Percentiles rank a stretch among this genome's conserved stretches.
Evolutionary conservation across 352 stramenopile species (phyloP).

Genomic region (Phytophthora crassamura): DNA sequence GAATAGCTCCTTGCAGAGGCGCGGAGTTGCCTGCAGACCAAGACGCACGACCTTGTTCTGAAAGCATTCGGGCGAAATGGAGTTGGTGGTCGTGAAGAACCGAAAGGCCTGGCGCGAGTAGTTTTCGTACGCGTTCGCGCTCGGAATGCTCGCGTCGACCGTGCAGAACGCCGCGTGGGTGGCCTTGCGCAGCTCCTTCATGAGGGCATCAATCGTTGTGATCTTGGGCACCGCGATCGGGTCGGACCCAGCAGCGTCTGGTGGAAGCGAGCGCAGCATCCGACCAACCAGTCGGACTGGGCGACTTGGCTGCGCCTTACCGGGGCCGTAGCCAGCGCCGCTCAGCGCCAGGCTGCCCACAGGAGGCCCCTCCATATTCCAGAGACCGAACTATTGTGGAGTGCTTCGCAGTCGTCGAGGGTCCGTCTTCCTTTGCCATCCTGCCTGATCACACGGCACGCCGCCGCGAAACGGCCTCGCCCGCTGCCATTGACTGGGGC

Average conservation of each 20-base stretch:
- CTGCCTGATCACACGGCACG: conserved; percentile 8
- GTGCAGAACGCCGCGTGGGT: conserved; percentile 60
- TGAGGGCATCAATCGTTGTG: conserved; percentile 50
- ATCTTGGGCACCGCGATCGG: conserved; percentile 24
- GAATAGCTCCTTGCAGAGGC: conserved; percentile 67
- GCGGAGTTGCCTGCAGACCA: conserved; percentile 49
- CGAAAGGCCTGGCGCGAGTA: conserved; percentile 72
- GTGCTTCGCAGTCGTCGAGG: conserved; percentile 19
- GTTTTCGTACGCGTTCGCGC: conserved; percentile 59
- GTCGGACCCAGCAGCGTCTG: conserved; percentile 11
- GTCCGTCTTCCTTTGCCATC: conserved; percentile 1
- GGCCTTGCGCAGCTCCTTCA: conserved; percentile 57
- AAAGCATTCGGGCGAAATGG: conserved; percentile 73
- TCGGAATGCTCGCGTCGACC: conserved; percentile 43
- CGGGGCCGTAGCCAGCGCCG: conserved; percentile 46
- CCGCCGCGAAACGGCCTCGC: conserved; percentile 25
- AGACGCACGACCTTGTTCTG: conserved; percentile 69
- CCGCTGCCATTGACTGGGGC: neutral
- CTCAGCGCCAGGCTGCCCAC: conserved; percentile 42
- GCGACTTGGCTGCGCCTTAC: conserved; percentile 16
- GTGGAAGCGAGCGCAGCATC: conserved; percentile 10
- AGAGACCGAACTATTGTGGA: conserved; percentile 20
- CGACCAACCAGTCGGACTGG: conserved; percentile 9
- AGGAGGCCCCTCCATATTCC: conserved; percentile 38
- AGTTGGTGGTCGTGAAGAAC: conserved; percentile 82